These are phyloP conservation scores for Metrosideros polymorpha DNA, from an alignment of 441 rosid species.

Conservation along the genomic window DNA sequence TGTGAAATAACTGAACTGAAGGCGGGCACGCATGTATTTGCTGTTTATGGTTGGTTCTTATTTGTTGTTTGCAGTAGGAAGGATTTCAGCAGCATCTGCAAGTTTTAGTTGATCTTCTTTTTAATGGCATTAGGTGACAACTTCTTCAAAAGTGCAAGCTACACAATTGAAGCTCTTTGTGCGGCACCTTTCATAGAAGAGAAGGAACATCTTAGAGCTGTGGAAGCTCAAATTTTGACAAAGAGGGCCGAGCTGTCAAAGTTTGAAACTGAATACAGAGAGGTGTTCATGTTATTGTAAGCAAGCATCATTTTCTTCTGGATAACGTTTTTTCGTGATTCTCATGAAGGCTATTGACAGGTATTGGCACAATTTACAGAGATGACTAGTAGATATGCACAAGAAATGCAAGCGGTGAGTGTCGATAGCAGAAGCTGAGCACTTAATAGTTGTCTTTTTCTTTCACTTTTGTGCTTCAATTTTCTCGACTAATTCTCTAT, in stretches of 20 bases:
- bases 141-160: slow-evolving; percentile 78
- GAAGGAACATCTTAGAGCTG: slow-evolving; percentile 65
- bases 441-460: background rate
- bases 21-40: slow-evolving; percentile 81
- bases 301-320: background rate
- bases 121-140: slow-evolving; percentile 94
- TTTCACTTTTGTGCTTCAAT: background rate
- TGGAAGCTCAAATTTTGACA: slow-evolving; percentile 67
- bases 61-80: slow-evolving; percentile 3
- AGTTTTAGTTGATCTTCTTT: slow-evolving; percentile 7
- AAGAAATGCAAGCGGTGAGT: slow-evolving; percentile 85
- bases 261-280: slow-evolving; percentile 90
- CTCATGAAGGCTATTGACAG: slow-evolving; percentile 19
- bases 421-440: background rate
- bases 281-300: slow-evolving; percentile 28
- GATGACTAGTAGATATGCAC: slow-evolving; percentile 84
- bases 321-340: background rate
- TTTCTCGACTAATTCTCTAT: background rate
- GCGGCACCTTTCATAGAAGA: slow-evolving; percentile 63
- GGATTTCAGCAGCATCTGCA: slow-evolving; percentile 1
- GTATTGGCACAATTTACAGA: slow-evolving; percentile 77
- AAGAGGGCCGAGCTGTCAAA: slow-evolving; percentile 78
- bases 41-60: slow-evolving; percentile 74
- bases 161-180: slow-evolving; percentile 81
- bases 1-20: slow-evolving; percentile 84